phyloP scores from a whole-genome alignment of 2,329 filamentous ascomycete genomes.

The Penicillium olsonii region DNA sequence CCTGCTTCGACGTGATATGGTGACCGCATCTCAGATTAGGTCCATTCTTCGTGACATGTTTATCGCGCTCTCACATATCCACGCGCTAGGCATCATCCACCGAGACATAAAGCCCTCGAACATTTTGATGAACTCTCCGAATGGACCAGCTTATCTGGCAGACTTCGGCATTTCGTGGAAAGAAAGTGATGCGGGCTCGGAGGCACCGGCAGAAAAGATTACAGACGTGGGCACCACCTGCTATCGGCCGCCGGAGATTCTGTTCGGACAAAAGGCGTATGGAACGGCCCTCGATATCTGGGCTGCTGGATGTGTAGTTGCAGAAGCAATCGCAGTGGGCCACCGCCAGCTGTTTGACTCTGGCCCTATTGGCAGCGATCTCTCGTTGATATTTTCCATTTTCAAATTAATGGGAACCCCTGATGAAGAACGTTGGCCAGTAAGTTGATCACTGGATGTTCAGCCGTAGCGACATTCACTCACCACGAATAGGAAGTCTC shows the following conservation, averaged over 20 bases:
- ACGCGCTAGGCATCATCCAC: slow-evolving; percentile 77
- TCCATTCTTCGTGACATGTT: slow-evolving; percentile 69
- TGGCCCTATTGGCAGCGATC: slow-evolving; percentile 85
- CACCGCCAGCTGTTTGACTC: slow-evolving; percentile 75
- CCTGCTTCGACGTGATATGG: slow-evolving; percentile 58
- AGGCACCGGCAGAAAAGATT: slow-evolving; percentile 70
- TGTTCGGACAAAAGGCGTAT: slow-evolving; percentile 82
- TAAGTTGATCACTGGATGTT: slow-evolving; percentile 38
- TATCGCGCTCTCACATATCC: slow-evolving; percentile 68
- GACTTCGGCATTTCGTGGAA: slow-evolving; percentile 95
- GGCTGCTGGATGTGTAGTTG: slow-evolving; percentile 80
- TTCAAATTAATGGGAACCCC: slow-evolving; percentile 92
- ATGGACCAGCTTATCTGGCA: slow-evolving; percentile 74
- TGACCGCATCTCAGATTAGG: slow-evolving; percentile 42
- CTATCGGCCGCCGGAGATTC: slow-evolving; percentile 84
- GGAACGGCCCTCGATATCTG: slow-evolving; percentile 78
- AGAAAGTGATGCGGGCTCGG: slow-evolving; percentile 57
- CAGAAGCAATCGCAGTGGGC: slow-evolving; percentile 65
- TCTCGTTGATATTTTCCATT: slow-evolving; percentile 86
- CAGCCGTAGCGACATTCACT: slow-evolving; percentile 2
- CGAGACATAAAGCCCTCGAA: slow-evolving; percentile 94
- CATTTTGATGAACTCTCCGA: slow-evolving; percentile 67
- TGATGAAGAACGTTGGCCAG: slow-evolving; percentile 77
- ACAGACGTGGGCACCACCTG: slow-evolving; percentile 91
- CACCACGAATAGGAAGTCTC: slow-evolving; percentile 35